Evolutionary conservation across 306 rosid species (phyloP).

Genomic region (Betula pendula): DNA sequence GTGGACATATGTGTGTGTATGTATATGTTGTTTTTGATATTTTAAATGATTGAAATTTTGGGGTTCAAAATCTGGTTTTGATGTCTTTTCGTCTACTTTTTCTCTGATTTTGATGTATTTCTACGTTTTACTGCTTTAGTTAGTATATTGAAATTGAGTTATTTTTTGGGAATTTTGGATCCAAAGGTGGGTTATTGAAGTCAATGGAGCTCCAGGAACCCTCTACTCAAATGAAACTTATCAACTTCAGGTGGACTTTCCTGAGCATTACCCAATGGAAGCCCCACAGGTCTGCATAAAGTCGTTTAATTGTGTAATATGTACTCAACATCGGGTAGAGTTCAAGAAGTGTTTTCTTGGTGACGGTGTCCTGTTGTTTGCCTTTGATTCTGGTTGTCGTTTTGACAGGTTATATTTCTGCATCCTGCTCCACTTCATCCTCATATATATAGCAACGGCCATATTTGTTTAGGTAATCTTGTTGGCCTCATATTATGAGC

Average conservation of each 20-base stretch:
- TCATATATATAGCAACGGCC: slow-evolving; percentile 98
- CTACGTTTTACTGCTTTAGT: neutral
- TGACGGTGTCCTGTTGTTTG: slow-evolving; percentile 21
- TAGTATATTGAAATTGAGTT: neutral
- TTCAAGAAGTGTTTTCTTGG: slow-evolving; percentile 11
- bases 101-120: neutral
- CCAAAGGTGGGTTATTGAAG: slow-evolving; percentile 97
- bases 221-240: slow-evolving; percentile 85
- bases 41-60: neutral
- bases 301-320: neutral
- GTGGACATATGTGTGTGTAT: neutral
- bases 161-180: slow-evolving; percentile 16
- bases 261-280: slow-evolving; percentile 99
- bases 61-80: neutral
- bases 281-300: slow-evolving; percentile 81
- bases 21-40: neutral
- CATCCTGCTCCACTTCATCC: slow-evolving; percentile 98
- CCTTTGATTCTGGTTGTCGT: slow-evolving; percentile 18
- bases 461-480: slow-evolving; percentile 89
- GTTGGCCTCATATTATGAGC: slow-evolving; percentile 2
- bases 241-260: slow-evolving; percentile 99
- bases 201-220: slow-evolving; percentile 95
- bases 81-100: neutral
- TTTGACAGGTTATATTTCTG: slow-evolving; percentile 86
- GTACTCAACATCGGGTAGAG: slow-evolving; percentile 1